A percentile compares a stretch with the other conserved stretches of the same genome.
phyloP scores from a whole-genome alignment of 768 basidiomycete species.

The Harrya chromipes region DNA sequence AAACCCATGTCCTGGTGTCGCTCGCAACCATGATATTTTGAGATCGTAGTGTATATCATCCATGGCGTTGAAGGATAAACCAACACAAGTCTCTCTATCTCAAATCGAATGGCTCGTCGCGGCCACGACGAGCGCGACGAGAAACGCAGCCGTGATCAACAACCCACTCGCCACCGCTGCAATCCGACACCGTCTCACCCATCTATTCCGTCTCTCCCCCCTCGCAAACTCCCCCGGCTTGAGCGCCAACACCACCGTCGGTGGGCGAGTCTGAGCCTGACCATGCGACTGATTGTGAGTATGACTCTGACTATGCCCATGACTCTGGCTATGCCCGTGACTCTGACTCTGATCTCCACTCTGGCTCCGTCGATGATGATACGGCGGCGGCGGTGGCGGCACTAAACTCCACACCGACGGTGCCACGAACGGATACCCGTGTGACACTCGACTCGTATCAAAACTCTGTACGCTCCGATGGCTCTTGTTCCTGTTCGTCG shows the following conservation, averaged over 20 bases:
- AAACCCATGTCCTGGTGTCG: no score
- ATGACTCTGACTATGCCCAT: no score
- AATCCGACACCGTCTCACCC: constrained; percentile 48
- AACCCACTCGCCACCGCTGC: constrained; percentile 60
- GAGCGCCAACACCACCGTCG: constrained; percentile 15
- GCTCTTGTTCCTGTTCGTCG: constrained; percentile 39
- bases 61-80: not conserved
- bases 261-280: no score
- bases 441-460: constrained; percentile 43
- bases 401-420: constrained; percentile 40
- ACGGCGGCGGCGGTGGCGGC: constrained; percentile 24
- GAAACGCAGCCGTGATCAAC: constrained; percentile 45
- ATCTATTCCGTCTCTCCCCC: constrained; percentile 30
- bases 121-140: constrained; percentile 47
- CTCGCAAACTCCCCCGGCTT: constrained; percentile 14
- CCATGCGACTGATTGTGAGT: no score
- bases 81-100: not conserved
- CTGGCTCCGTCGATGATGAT: constrained; percentile 18
- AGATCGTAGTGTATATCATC: not conserved
- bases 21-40: no score
- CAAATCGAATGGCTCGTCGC: not conserved
- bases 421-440: constrained; percentile 59
- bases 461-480: constrained; percentile 33
- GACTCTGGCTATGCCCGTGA: no score
- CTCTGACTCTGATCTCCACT: no score